Evolutionary conservation across 148 eudicot species (phyloP).

Genomic region (Vaccinium myrtillus): DNA sequence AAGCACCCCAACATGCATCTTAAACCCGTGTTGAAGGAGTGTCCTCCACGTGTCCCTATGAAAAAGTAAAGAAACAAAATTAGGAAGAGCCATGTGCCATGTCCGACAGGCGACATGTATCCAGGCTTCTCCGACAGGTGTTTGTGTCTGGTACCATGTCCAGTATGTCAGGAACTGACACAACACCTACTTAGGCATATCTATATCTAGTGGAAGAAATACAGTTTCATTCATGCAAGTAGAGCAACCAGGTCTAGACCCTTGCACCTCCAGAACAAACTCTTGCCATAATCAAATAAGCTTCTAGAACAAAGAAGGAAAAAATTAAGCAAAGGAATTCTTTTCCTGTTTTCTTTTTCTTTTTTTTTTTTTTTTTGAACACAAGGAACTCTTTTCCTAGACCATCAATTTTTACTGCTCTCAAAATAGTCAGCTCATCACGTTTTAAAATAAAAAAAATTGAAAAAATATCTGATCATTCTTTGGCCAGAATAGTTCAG

Average conservation of each 20-base stretch:
- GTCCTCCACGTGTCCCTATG: neutral
- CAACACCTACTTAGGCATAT: neutral
- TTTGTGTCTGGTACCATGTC: neutral
- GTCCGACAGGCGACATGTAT: neutral
- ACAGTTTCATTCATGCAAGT: neutral
- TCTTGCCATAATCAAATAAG: neutral
- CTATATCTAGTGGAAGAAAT: neutral
- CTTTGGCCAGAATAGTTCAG: too few relatives aligned
- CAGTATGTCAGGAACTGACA: neutral
- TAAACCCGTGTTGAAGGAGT: neutral
- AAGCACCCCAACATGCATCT: neutral
- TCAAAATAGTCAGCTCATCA: too few relatives aligned
- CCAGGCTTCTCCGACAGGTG: neutral
- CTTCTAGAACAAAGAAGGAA: neutral
- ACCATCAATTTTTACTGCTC: too few relatives aligned
- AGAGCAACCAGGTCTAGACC: neutral
- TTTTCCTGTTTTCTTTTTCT: too few relatives aligned
- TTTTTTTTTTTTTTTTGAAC: too few relatives aligned
- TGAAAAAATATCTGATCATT: too few relatives aligned
- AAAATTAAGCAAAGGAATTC: neutral
- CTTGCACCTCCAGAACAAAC: neutral
- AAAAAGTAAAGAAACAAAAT: neutral
- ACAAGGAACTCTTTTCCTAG: too few relatives aligned
- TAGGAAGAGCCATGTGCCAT: neutral
- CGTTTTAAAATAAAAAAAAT: too few relatives aligned